Evolutionary conservation across 352 stramenopile genomes (phyloP).

Genomic region (Blastocystis sp.): DNA sequence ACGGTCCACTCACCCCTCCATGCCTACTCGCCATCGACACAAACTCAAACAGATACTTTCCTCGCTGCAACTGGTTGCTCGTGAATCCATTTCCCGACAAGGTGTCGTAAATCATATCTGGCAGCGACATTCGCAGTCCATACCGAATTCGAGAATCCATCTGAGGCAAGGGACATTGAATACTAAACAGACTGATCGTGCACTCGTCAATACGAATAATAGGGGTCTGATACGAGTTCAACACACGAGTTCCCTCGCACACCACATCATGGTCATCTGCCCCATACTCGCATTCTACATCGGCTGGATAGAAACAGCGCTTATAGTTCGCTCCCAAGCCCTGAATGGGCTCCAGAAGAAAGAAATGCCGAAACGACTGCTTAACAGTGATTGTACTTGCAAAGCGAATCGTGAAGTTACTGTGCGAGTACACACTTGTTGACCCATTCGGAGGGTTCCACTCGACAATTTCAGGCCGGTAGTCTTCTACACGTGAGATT

Average conservation of each 20-base stretch:
- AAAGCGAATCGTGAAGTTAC: neutral
- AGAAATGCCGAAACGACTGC: neutral
- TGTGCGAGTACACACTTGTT: neutral
- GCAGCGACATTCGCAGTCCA: neutral
- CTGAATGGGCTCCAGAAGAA: neutral
- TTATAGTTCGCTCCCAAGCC: neutral
- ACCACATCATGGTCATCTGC: neutral
- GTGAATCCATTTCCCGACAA: neutral
- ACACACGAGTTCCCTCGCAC: neutral
- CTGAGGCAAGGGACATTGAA: constrained; percentile 3
- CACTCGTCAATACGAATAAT: constrained; percentile 6
- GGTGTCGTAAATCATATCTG: constrained; percentile 9
- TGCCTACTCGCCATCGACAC: neutral
- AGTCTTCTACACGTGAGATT: neutral
- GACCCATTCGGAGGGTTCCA: neutral
- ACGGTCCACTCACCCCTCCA: neutral
- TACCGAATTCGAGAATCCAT: constrained; percentile 33
- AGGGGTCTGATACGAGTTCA: neutral
- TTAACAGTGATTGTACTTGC: neutral
- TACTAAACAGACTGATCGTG: neutral
- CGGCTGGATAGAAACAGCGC: neutral
- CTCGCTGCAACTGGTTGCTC: neutral
- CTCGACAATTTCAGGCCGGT: neutral
- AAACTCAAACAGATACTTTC: neutral
- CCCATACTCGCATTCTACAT: no score